Base-by-base conservation (phyloP, 2,329 filamentous ascomycete genomes). In the Microdochium trichocladiopsis region DNA sequence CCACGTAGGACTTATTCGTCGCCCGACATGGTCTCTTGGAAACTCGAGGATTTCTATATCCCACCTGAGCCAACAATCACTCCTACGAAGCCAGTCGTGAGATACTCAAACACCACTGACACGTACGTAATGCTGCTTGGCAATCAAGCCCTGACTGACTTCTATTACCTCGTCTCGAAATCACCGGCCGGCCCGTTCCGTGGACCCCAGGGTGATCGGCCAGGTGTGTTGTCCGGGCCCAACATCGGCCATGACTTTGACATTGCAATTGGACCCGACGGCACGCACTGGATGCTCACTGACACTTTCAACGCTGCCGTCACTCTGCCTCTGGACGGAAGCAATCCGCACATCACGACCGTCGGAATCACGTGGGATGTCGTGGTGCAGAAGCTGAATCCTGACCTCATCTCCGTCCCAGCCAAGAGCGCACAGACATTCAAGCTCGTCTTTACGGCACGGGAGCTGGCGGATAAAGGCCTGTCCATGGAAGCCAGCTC, bases 401-500 rank as follows among this genome's bases (percentile, higher is more conserved):
- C 36, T 6, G 36, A 41, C n/a, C 36, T 41, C 9, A 16, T 41
- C 10, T 41, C 36, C 10, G 36, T 41, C n/a, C 36, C 36, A 12
- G 36, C 36, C n/a, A 6, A 12, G 36, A 41, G 36, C n/a, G n/a
- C 9, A 6, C 8, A 41, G 9, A 41, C 36, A 9, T 41, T 16
- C 36, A 41, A 41, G 36, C 36, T 41, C 10, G n/a, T 41, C n/a
- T 41, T 41, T 16, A 41, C 36, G n/a, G 36, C 36, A 6, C 9
- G n/a, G 10, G 47, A 52, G 12, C 47, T 52, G 6, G 25, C n/a
- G 14, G 51, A 18, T 11, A 43, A 49, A 28, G 41, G 48, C 33
- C 25, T 52, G 4, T 41, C 33, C 10, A 22, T 52, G 2, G 51
- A 52, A n/a, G 51, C 51, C 10, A 18, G 31, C 16, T 33, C 43